Base-by-base conservation (phyloP, 306 rosid genomes). In the Morella rubra region DNA sequence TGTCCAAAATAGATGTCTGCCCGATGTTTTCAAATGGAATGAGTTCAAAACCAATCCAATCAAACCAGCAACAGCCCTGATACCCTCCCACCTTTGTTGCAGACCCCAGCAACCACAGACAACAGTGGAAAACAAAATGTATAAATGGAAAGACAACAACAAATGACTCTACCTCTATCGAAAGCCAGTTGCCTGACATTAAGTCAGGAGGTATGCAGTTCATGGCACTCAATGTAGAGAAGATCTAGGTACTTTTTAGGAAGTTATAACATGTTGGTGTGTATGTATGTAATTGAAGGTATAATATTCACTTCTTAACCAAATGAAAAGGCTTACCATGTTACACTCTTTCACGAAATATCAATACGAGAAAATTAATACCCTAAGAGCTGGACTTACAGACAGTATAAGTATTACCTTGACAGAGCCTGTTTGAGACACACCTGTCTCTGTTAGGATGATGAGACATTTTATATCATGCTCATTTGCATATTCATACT, bases 401-500 rank as follows among this genome's bases (percentile, higher is more conserved):
- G 73, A 74, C 55, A 27, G 76, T 32, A 53, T 16, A 73, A 65
- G 66, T 72, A 56, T 79, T 86, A 94, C 98, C 97, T 86, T 92
- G 60, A 92, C 94, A 44, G 87, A 86, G 83, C 76, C 93, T 15
- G 81, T 75, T 62, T 79, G 83, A 55, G 92, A 82, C 72, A 87
- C 83, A 75, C 84, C 89, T 42, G 89, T 74, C 85, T 91, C 97
- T 18, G 93, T 88, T 64, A 94, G 89, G 79, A 92, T 92, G 83
- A 90, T 93, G 3, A 94, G 95, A 82, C 91, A 92, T 82, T 94
- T 94, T 74, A 94, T 90, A 77, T 90, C 98, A 73, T 86, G 95
- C 77, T 94, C 98, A 47, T 88, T 89, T 22, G 98, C 98, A 73
- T 92, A 94, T 83, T 94, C 97, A 80, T 94, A 94, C 83, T 94